These are phyloP conservation scores for Xylaria cubensis DNA, from an alignment of 495 filamentous ascomycete species.

Conservation along the genomic window DNA sequence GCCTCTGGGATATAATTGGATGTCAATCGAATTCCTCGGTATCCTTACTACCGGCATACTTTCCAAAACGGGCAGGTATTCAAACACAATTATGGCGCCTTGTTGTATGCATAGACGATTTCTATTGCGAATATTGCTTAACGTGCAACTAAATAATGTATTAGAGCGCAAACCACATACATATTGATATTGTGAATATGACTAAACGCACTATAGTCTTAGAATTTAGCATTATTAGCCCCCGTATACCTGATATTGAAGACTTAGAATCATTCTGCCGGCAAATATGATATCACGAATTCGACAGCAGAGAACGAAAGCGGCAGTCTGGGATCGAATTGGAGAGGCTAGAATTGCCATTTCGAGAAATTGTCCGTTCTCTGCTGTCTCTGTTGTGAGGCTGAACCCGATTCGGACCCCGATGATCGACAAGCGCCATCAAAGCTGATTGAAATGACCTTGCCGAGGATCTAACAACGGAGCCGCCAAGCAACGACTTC, in stretches of 20 bases:
- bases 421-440: slow-evolving; percentile 4
- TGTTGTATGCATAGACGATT: neutral
- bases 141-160: neutral
- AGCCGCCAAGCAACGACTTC: slow-evolving; percentile 1
- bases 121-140: neutral
- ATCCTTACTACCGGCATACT: neutral
- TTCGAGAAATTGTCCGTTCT: neutral
- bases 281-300: neutral
- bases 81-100: neutral
- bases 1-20: neutral
- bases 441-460: neutral
- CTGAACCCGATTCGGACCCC: slow-evolving; percentile 9
- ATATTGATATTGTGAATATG: neutral
- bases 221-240: neutral
- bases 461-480: slow-evolving; percentile 9
- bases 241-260: neutral
- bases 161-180: neutral
- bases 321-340: neutral
- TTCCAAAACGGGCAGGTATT: slow-evolving; percentile 14
- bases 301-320: neutral
- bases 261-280: too few relatives aligned
- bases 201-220: neutral
- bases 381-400: neutral
- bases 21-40: neutral
- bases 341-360: neutral